Percentiles rank a stretch among this genome's conserved stretches.
These are phyloP conservation scores for Lenzites betulinus DNA, from an alignment of 768 basidiomycete genomes.

Conservation along the genomic window DNA sequence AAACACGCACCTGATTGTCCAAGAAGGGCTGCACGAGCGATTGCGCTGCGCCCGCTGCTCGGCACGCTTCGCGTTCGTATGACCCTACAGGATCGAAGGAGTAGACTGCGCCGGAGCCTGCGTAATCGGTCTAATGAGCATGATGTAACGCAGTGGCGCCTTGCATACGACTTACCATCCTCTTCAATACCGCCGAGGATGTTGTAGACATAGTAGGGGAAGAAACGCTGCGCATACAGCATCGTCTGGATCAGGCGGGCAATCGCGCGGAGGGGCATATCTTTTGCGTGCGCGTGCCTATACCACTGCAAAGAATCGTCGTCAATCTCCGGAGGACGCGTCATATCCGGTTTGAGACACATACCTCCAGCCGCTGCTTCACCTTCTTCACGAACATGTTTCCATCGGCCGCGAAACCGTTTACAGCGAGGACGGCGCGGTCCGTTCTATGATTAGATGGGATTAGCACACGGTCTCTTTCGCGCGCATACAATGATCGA, in stretches of 20 bases:
- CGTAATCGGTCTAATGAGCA: not conserved
- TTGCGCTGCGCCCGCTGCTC: constrained; percentile 96
- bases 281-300: constrained; percentile 93
- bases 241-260: constrained; percentile 99
- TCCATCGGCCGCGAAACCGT: constrained; percentile 96
- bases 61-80: constrained; percentile 95
- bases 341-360: constrained; percentile 28
- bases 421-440: constrained; percentile 90
- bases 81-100: constrained; percentile 99
- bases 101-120: constrained; percentile 96
- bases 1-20: constrained; percentile 86
- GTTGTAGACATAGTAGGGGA: constrained; percentile 98
- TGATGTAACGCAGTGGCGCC: not conserved
- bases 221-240: constrained; percentile 94
- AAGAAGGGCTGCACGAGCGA: constrained; percentile 95
- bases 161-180: constrained; percentile 65
- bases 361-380: constrained; percentile 91
- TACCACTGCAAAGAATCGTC: constrained; percentile 72
- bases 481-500: constrained; percentile 24
- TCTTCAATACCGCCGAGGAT: constrained; percentile 96
- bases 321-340: not conserved
- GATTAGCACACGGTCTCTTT: not conserved
- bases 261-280: constrained; percentile 95
- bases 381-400: constrained; percentile 98
- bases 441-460: constrained; percentile 63